phyloP scores from a whole-genome alignment of 192 early-diverging fungal genomes.

The Entomortierella lignicola region DNA sequence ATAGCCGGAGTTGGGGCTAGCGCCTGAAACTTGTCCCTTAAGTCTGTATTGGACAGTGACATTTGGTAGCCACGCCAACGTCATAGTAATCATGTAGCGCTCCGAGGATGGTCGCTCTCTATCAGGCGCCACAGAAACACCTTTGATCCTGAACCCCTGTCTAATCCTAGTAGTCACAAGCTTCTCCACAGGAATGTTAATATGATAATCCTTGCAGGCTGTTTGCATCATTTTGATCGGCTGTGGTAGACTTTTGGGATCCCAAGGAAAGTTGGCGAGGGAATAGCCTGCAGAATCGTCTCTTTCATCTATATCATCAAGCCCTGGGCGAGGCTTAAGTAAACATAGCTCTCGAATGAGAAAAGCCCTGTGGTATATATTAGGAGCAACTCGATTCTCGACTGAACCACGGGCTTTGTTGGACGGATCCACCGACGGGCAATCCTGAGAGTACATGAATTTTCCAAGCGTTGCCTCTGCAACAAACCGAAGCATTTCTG shows the following conservation, averaged over 20 bases:
- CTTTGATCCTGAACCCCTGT: conserved; percentile 77
- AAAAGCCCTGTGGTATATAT: conserved; percentile 63
- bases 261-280: conserved; percentile 74
- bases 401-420: background rate
- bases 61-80: conserved; percentile 79
- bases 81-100: conserved; percentile 72
- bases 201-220: conserved; percentile 73
- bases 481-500: conserved; percentile 76
- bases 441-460: conserved; percentile 78
- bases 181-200: conserved; percentile 68
- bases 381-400: conserved; percentile 42
- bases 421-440: conserved; percentile 40
- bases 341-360: conserved; percentile 59
- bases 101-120: conserved; percentile 54
- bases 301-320: conserved; percentile 33
- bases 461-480: conserved; percentile 74
- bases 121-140: conserved; percentile 60
- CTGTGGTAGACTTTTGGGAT: conserved; percentile 67
- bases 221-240: conserved; percentile 69
- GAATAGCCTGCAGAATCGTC: conserved; percentile 43
- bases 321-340: conserved; percentile 41
- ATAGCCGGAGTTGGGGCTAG: conserved; percentile 13
- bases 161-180: conserved; percentile 73
- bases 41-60: conserved; percentile 82
- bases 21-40: conserved; percentile 54